A percentile compares a stretch with the other conserved stretches of the same genome.
phyloP scores from a whole-genome alignment of 371 early-diverging fungal genomes.

The Rhizopus stolonifer region DNA sequence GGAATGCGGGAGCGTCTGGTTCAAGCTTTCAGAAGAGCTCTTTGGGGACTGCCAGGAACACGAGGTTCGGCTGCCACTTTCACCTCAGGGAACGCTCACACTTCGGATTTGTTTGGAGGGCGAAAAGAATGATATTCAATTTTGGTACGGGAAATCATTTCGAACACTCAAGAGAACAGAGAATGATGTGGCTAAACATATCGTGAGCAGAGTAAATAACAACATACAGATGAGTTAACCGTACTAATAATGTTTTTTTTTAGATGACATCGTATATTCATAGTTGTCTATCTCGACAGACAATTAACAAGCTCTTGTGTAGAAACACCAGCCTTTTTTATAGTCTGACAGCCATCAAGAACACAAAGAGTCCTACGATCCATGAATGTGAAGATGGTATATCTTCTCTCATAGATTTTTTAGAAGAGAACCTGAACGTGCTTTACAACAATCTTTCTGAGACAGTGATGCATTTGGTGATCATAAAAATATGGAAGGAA shows the following conservation, averaged over 20 bases:
- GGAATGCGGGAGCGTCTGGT: constrained; percentile 62
- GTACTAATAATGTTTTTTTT: not conserved
- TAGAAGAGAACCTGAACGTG: constrained; percentile 75
- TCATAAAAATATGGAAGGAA: constrained; percentile 79
- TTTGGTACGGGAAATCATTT: constrained; percentile 80
- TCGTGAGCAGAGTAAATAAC: constrained; percentile 49
- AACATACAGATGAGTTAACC: not conserved
- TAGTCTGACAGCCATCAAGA: constrained; percentile 6
- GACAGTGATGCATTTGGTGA: constrained; percentile 68
- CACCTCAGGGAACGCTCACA: constrained; percentile 76
- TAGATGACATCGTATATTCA: constrained; percentile 30
- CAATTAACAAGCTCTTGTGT: constrained; percentile 21
- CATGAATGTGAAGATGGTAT: constrained; percentile 71
- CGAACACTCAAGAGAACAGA: constrained; percentile 62
- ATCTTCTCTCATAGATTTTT: constrained; percentile 69
- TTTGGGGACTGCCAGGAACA: constrained; percentile 61
- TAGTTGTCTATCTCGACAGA: constrained; percentile 43
- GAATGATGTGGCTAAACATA: constrained; percentile 58
- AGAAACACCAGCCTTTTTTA: constrained; percentile 20
- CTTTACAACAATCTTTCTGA: constrained; percentile 69
- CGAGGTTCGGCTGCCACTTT: constrained; percentile 77
- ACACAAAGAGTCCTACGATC: constrained; percentile 30
- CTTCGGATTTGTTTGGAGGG: constrained; percentile 80
- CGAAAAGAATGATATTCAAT: constrained; percentile 84
- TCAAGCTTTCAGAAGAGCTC: constrained; percentile 52